A percentile compares a stretch with the other conserved stretches of the same genome.
Conservation (phyloP, 441 rosid genomes). For the Syzygium malaccense region DNA sequence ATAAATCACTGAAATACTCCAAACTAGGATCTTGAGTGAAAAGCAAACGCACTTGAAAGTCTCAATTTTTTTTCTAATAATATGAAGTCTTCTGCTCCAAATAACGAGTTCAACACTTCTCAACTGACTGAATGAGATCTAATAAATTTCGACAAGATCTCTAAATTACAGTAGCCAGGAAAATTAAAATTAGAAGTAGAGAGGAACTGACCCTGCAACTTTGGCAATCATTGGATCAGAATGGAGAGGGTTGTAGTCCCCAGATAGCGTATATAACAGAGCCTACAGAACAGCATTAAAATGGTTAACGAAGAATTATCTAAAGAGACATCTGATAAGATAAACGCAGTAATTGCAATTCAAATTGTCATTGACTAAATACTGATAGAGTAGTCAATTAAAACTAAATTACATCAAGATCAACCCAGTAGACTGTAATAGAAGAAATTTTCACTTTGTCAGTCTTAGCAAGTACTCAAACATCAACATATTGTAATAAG, state of each 20-base stretch:
- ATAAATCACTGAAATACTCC: not conserved
- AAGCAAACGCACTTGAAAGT: not conserved
- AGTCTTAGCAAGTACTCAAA: not conserved
- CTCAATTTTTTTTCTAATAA: not conserved
- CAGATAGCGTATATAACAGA: conserved; percentile 82
- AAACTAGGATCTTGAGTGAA: not conserved
- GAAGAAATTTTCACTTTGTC: not conserved
- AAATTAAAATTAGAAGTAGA: not conserved
- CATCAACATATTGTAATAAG: not conserved
- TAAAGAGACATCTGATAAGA: not conserved
- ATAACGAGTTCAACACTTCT: not conserved
- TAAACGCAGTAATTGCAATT: not conserved
- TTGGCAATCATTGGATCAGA: conserved; percentile 74
- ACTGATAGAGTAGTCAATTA: not conserved
- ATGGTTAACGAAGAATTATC: not conserved
- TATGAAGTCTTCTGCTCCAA: not conserved
- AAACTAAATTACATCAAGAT: not conserved
- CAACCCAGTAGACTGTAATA: not conserved
- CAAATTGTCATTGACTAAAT: not conserved
- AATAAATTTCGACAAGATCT: not conserved
- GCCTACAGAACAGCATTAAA: conserved; percentile 49
- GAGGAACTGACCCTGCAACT: conserved; percentile 64
- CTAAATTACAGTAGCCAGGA: not conserved
- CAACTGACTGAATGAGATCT: not conserved
- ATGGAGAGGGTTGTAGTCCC: conserved; percentile 94